phyloP scores from a whole-genome alignment of 768 basidiomycete genomes.

The Rubroboletus satanas region DNA sequence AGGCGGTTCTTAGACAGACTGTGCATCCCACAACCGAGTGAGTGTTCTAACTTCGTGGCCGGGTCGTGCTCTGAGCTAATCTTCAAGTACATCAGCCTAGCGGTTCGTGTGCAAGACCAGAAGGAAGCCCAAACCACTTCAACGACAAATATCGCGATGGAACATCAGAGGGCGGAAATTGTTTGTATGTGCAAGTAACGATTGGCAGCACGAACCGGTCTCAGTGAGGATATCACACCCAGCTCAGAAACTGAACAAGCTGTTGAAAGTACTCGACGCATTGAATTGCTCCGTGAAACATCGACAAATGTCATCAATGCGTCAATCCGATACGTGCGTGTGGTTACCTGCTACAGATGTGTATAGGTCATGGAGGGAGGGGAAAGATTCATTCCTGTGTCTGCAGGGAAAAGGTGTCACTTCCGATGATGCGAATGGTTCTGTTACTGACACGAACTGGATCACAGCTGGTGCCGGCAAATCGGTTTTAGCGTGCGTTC shows the following conservation, averaged over 20 bases:
- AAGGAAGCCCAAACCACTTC: not conserved
- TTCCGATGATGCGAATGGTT: not conserved
- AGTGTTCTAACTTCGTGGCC: not conserved
- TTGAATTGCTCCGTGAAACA: conserved; percentile 3
- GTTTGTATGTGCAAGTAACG: not conserved
- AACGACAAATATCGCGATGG: not conserved
- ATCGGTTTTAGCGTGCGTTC: not conserved
- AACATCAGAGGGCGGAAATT: not conserved
- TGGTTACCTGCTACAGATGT: conserved; percentile 6
- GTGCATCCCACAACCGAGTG: not conserved
- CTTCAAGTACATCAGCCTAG: not conserved
- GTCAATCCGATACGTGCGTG: conserved; percentile 11
- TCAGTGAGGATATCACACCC: not conserved
- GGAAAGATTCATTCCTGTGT: conserved; percentile 8
- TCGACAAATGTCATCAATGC: not conserved
- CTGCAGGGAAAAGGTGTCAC: conserved; percentile 16
- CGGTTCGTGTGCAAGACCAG: not conserved
- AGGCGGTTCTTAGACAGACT: not conserved
- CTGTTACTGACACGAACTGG: not conserved
- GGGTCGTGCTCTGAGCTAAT: not conserved
- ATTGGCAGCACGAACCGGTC: too few relatives aligned
- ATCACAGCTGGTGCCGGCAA: conserved; percentile 1
- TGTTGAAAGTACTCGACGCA: not conserved
- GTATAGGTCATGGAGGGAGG: conserved; percentile 6
- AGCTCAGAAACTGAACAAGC: not conserved